Base-by-base conservation (phyloP, 1,284 basidiomycete genomes). In the Ganoderma leucocontextum region DNA sequence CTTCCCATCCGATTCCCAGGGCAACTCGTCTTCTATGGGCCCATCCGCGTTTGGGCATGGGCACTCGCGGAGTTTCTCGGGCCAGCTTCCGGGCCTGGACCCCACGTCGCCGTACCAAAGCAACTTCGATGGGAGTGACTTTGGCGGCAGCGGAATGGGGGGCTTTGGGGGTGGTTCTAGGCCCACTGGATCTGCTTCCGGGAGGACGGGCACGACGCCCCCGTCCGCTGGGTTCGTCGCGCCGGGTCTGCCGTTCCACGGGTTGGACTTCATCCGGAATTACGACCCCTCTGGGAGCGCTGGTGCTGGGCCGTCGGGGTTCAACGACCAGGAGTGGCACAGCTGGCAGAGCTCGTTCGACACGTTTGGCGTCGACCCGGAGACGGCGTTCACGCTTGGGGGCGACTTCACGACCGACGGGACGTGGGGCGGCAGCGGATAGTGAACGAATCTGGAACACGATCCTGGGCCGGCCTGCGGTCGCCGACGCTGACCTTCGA, bases 261-360 rank as follows among this genome's bases (percentile, higher is more conserved):
- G 92, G 19, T 83, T 94, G 53, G 93, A 95, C 74, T 94, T 87
- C 74, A 89, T 94, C 73, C 87, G 91, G 71, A 94, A 92, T 74
- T 93, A 91, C 76, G 85, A 83, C 72, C 75, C 83, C 13, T 62
- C 69, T 29, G 66, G 66, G 2, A 36, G 65, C 38, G 39, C 62
- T 5, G 62, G 68, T 25, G 57, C 64, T 22, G 64, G 64, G 13
- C 44, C 65, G 42, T 58, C 65, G 38, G 36, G 61, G 64, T 69
- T 64, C 29, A 82, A 82, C 70, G 82, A 84, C 60, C 90, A 91
- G 65, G 89, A 89, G 76, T 91, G 91, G 74, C 82, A 84, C 38
- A 80, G 91, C 57, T 93, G 92, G 89, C 89, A 91, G 74, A 62
- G 15, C 59, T 87, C 87, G 75, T 91, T 92, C 76, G 92, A 93